Evolutionary conservation across 306 rosid species (phyloP).

Genomic region (Luffa aegyptiaca): DNA sequence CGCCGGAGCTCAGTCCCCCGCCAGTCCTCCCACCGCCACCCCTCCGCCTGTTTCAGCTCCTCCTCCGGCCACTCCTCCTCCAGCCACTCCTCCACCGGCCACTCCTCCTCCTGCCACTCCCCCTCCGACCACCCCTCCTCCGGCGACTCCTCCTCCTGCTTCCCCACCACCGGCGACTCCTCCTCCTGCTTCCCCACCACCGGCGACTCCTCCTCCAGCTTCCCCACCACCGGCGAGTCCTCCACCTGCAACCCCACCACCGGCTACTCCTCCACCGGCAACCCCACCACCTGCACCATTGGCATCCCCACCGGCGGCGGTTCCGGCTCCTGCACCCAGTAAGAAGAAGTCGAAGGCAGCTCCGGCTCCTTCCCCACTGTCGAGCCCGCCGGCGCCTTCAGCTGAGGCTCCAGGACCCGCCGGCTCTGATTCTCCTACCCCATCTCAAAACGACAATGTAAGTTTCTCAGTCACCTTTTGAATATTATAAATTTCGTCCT

Average conservation of each 20-base stretch:
- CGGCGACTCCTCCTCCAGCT: slow-evolving; percentile 5
- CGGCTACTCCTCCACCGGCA: slow-evolving; percentile 35
- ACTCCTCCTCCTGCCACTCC: slow-evolving; percentile 33
- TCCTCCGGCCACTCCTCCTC: slow-evolving; percentile 15
- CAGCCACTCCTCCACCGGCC: slow-evolving; percentile 21
- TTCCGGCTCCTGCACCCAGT: slow-evolving; percentile 41
- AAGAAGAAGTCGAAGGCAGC: slow-evolving; percentile 31
- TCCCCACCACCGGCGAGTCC: slow-evolving; percentile 43
- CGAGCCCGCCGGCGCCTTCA: slow-evolving; percentile 32
- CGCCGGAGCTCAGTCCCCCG: slow-evolving; percentile 59
- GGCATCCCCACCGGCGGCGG: slow-evolving; percentile 35
- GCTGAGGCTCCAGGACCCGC: slow-evolving; percentile 54
- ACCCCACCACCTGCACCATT: slow-evolving; percentile 34
- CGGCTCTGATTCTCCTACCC: slow-evolving; percentile 29
- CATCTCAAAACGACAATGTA: slow-evolving; percentile 22
- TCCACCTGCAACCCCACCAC: slow-evolving; percentile 50
- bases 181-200: slow-evolving; percentile 35
- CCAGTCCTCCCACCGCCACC: slow-evolving; percentile 39
- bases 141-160: slow-evolving; percentile 24
- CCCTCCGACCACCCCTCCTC: slow-evolving; percentile 26
- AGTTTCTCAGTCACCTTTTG: neutral
- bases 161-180: slow-evolving; percentile 25
- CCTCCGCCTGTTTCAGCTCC: slow-evolving; percentile 14
- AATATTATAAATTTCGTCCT: too few species aligned
- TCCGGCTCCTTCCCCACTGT: slow-evolving; percentile 36